Evolutionary conservation across 2,329 filamentous ascomycete species (phyloP), one percentile per base, ranked within the genome.

Genomic region (Monosporascus sp.): DNA sequence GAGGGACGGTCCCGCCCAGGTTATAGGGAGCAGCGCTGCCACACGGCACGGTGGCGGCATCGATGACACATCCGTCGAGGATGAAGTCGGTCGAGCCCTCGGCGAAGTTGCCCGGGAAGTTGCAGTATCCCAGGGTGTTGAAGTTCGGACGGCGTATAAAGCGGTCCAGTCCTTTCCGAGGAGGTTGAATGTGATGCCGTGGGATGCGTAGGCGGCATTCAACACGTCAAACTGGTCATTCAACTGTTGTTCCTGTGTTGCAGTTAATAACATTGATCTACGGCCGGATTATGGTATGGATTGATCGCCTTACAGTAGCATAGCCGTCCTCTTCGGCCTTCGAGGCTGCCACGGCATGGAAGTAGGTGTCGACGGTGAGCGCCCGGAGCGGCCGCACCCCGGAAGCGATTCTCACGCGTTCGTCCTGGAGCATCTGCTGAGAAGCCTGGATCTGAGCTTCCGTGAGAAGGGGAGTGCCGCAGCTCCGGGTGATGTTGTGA

Each of bases 131-230:
- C 9, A 78, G 68, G 20, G 43, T 3, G 14, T 46, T 7, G 49
- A 64, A 67, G 43, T 60, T 62, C 16, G 76, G 64, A 45, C 62
- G 56, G 22, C 64, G 62, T 49, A 73, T 64, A 65, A 76, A 75
- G 71, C 65, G 36, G 77, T 78, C 56, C 69, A 73, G 52, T 73
- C 72, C 22, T 66, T 76, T 52, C 68, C 68, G 20, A 72, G 66
- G 43, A 78, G 70, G 26, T 68, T 70, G 65, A 81, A 82, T 1
- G 62, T 62, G 58, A 80, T 70, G 50, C 72, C 71, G 36, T 78
- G 69, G 0, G 70, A 67, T 19, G 66, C 67, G 54, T 74, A 81
- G 19, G 73, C 73, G 0, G 58, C 51, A 61, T 80, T 80, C 60
- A 81, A 59, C n/a, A 73, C 71, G 4, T 64, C 56, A n/a, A 80